Percentiles rank a stretch among this genome's conserved stretches.
These are phyloP conservation scores for Pythium brachiatum DNA, from an alignment of 352 stramenopile species.

Conservation along the genomic window DNA sequence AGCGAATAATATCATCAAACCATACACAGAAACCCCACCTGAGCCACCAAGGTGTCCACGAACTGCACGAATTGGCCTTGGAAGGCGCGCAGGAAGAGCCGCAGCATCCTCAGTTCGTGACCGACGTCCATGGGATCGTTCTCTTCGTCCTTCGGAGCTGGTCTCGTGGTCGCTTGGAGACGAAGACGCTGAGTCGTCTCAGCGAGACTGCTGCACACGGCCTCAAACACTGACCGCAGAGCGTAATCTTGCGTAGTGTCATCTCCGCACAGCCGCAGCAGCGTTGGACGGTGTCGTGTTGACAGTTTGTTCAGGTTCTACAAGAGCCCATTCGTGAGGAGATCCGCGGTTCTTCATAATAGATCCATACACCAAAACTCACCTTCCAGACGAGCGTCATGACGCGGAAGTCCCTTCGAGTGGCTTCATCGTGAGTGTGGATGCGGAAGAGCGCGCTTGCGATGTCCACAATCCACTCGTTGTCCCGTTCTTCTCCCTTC, in stretches of 20 bases:
- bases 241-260: background rate
- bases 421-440: slow-evolving; percentile 5
- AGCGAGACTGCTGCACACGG: slow-evolving; percentile 9
- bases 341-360: background rate
- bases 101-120: slow-evolving; percentile 38
- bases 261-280: background rate
- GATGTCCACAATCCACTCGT: slow-evolving; percentile 11
- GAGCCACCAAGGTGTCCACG: slow-evolving; percentile 29
- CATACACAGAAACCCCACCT: slow-evolving; percentile 6
- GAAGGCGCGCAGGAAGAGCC: slow-evolving; percentile 59
- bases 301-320: slow-evolving; percentile 27
- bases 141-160: background rate
- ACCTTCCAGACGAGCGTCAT: slow-evolving; percentile 31
- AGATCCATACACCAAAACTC: background rate
- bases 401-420: slow-evolving; percentile 11
- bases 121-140: background rate
- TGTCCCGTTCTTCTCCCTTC: background rate
- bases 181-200: slow-evolving; percentile 16
- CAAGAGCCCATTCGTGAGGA: background rate
- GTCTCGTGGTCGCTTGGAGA: background rate
- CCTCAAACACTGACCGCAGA: slow-evolving; percentile 13
- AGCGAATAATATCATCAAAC: background rate
- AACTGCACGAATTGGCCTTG: slow-evolving; percentile 52
- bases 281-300: slow-evolving; percentile 1
- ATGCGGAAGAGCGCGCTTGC: slow-evolving; percentile 12